Base-by-base conservation (phyloP, 192 early-diverging fungal genomes). In the Entomortierella chlamydospora region DNA sequence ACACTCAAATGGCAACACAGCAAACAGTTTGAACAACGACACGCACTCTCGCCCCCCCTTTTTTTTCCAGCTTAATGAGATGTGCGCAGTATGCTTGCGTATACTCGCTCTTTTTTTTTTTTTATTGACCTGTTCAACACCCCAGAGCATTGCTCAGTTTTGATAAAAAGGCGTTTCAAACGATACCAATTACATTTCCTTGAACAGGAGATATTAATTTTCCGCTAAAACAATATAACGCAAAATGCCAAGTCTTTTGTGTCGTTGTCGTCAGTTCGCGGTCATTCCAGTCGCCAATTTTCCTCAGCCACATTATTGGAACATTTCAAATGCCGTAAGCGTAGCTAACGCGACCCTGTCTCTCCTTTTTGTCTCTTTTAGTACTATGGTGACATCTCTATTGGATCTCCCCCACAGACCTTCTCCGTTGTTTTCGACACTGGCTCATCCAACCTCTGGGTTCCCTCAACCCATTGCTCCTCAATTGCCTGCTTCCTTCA, bases 401-500 rank as follows among this genome's bases (percentile, higher is more conserved):
- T 97, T 53, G 95, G 94, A 18, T 93, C 94, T n/a, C 97, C 97
- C 20, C 84, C 91, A 22, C 96, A 99, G 85, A 91, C 85, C 17
- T 99, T 98, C 85, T 91, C 90, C 57, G 95, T 97, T 29, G 92
- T 97, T 51, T 95, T 96, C 47, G 97, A 99, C 79, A 99, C 97
- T 17, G 96, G 96, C n/a, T 95, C 92, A 45, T 93, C 93, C 39
- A 98, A 97, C 83, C 85, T 98, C 96, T 97, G 97, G 95, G 98
- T 33, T 96, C 97, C 17, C 11, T 97, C 95, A 29, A 94, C 93
- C 22, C 91, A 91, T 64, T 99, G 98, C 87, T 87, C 79, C 47
- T 97, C 95, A 1, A 98, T 99, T 71, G 96, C 98, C 4, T 99
- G 98, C 71, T 99, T 93, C 89, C 86, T 99, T 56, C 98, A 99